Percentiles rank a stretch among this genome's conserved stretches.
These are phyloP conservation scores for Lyophyllum shimeji DNA, from an alignment of 768 basidiomycete species.

Conservation along the genomic window DNA sequence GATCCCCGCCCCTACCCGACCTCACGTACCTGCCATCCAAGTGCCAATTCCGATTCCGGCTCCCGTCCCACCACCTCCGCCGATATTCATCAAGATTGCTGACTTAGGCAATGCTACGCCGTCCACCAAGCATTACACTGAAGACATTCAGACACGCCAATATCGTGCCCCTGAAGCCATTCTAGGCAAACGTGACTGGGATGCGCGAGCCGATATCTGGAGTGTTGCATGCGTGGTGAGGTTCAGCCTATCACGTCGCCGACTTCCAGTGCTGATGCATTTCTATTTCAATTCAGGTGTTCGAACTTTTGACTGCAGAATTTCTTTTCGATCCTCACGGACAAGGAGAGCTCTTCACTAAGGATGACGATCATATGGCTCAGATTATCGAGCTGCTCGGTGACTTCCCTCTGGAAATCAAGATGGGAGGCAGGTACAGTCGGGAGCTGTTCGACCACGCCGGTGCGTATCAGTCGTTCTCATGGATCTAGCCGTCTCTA, in stretches of 20 bases:
- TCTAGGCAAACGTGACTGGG: slow-evolving; percentile 85
- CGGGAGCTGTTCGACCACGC: slow-evolving; percentile 80
- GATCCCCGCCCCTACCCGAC: slow-evolving; percentile 10
- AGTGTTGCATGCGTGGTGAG: slow-evolving; percentile 81
- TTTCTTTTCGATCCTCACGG: slow-evolving; percentile 90
- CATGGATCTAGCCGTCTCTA: neutral
- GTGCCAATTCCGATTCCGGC: slow-evolving; percentile 22
- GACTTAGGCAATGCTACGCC: slow-evolving; percentile 95
- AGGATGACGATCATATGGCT: slow-evolving; percentile 96
- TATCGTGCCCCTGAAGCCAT: slow-evolving; percentile 96
- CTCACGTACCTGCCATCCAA: slow-evolving; percentile 16
- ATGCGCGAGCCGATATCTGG: slow-evolving; percentile 85
- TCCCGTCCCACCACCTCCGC: slow-evolving; percentile 28
- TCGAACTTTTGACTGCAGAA: slow-evolving; percentile 89
- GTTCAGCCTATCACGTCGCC: neutral
- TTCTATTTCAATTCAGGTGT: slow-evolving; percentile 75
- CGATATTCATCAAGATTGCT: slow-evolving; percentile 88
- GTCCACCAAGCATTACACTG: slow-evolving; percentile 86
- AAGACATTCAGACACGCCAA: slow-evolving; percentile 96
- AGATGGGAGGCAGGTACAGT: slow-evolving; percentile 83
- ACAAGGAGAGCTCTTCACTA: slow-evolving; percentile 78
- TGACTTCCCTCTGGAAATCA: slow-evolving; percentile 68
- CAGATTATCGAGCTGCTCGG: slow-evolving; percentile 92
- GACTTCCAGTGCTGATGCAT: slow-evolving; percentile 31
- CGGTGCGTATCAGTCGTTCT: slow-evolving; percentile 39